Percentiles rank a stretch among this genome's conserved stretches.
Evolutionary conservation across 495 filamentous ascomycete species (phyloP).

Genomic region (Podospora anserina): DNA sequence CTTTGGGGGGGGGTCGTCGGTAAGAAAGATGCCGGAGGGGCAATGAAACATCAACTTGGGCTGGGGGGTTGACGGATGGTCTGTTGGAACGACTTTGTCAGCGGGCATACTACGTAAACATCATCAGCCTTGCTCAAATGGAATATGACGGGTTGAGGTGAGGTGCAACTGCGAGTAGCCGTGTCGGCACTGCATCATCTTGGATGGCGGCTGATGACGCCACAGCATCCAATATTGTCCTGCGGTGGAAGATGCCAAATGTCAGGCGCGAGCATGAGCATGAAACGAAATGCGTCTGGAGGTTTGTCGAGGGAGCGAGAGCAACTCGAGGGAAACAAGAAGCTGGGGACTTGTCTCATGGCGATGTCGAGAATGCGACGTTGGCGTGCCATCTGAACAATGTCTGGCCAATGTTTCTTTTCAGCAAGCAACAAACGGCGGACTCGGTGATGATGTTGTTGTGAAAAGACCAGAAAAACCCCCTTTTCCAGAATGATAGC

Average conservation of each 20-base stretch:
- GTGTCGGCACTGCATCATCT: slow-evolving; percentile 5
- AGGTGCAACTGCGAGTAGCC: not conserved
- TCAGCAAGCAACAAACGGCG: not conserved
- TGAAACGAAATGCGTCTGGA: slow-evolving; percentile 7
- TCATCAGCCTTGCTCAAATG: slow-evolving; percentile 1
- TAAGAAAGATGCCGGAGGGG: slow-evolving; percentile 8
- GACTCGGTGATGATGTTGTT: not conserved
- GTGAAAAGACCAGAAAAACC: not conserved
- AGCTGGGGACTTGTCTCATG: slow-evolving; percentile 5
- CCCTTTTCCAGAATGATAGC: slow-evolving; percentile 3
- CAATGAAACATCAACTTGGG: slow-evolving; percentile 7
- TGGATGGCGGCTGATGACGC: not conserved
- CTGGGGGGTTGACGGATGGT: not conserved
- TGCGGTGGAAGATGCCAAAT: not conserved
- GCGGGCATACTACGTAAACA: not conserved
- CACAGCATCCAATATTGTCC: not conserved
- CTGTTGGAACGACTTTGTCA: not conserved
- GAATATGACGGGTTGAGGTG: not conserved
- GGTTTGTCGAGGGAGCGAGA: not conserved
- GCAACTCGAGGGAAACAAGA: not conserved
- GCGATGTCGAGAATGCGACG: slow-evolving; percentile 2
- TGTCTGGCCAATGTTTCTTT: too few species aligned
- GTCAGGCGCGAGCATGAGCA: not conserved
- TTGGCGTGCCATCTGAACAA: not conserved
- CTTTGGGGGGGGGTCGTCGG: not conserved